These are phyloP conservation scores for Chrysoporthe austroafricana DNA, from an alignment of 2,329 filamentous ascomycete species.

Conservation along the genomic window DNA sequence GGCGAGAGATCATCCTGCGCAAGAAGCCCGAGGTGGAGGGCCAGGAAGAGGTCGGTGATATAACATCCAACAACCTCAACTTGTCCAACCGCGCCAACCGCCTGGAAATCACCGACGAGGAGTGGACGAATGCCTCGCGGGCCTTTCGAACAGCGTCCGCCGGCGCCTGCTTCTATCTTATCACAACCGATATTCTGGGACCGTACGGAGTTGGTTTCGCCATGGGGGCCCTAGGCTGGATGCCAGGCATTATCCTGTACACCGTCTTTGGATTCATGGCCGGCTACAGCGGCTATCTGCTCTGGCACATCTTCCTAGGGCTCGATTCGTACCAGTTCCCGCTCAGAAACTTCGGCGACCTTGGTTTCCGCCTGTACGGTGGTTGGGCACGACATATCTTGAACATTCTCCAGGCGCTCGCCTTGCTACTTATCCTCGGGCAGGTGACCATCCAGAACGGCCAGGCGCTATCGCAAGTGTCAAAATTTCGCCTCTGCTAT, in stretches of 20 bases:
- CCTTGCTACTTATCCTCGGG: slow-evolving; percentile 54
- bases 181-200: slow-evolving; percentile 52
- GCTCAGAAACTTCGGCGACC: slow-evolving; percentile 50
- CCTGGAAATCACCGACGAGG: slow-evolving; percentile 41
- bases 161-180: slow-evolving; percentile 52
- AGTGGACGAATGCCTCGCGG: slow-evolving; percentile 52
- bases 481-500: slow-evolving; percentile 55
- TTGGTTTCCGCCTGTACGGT: slow-evolving; percentile 53
- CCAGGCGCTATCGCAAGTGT: slow-evolving; percentile 57
- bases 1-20: slow-evolving; percentile 32
- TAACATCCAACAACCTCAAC: slow-evolving; percentile 18
- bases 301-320: slow-evolving; percentile 49
- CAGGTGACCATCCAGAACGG: slow-evolving; percentile 57
- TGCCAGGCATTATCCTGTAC: slow-evolving; percentile 51
- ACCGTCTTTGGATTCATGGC: slow-evolving; percentile 48
- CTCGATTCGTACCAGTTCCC: slow-evolving; percentile 52
- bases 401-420: slow-evolving; percentile 52
- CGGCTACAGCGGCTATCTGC: slow-evolving; percentile 48
- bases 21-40: slow-evolving; percentile 27
- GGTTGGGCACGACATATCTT: slow-evolving; percentile 47
- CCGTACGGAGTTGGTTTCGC: slow-evolving; percentile 45
- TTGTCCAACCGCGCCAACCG: slow-evolving; percentile 24
- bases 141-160: slow-evolving; percentile 49
- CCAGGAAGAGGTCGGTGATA: slow-evolving; percentile 18
- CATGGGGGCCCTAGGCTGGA: slow-evolving; percentile 35